phyloP scores from a whole-genome alignment of 2,329 filamentous ascomycete species.

The Colletotrichum zoysiae region DNA sequence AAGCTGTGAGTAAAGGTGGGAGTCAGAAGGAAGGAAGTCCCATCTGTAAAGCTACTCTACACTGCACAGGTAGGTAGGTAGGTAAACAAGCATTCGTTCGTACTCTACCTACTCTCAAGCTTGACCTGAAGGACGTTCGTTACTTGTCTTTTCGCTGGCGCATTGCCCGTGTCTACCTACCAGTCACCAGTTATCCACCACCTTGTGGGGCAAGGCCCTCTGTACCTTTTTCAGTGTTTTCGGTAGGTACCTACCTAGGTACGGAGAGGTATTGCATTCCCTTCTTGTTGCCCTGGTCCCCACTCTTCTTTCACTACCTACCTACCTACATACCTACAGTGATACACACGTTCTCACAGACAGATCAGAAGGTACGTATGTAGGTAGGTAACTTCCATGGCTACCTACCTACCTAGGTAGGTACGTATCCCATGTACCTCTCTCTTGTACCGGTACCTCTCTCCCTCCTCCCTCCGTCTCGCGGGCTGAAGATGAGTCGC shows the following conservation, averaged over 20 bases:
- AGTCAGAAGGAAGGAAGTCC: not conserved
- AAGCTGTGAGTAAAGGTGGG: conserved; percentile 6
- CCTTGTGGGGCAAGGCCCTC: not conserved
- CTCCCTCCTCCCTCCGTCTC: conserved; percentile 30
- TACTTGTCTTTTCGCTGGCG: conserved; percentile 5
- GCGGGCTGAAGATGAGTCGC: conserved; percentile 27
- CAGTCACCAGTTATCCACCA: conserved; percentile 13
- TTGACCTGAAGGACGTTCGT: conserved; percentile 39
- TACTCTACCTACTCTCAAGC: not conserved
- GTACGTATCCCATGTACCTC: conserved; percentile 21
- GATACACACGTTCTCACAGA: not conserved
- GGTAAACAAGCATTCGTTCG: no score
- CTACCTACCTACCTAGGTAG: not conserved
- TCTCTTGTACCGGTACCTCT: conserved; percentile 40
- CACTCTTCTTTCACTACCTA: conserved; percentile 15
- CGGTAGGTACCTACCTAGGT: no score
- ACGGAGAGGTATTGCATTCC: no score
- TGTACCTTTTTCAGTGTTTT: not conserved
- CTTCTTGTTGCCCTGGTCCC: not conserved
- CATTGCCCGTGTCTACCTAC: not conserved
- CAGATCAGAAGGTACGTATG: not conserved
- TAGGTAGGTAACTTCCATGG: conserved; percentile 27
- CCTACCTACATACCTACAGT: no score
- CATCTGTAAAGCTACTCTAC: not conserved
- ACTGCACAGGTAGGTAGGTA: no score